A percentile compares a stretch with the other conserved stretches of the same genome.
These are phyloP conservation scores for Pythium pectinolyticum DNA, from an alignment of 352 stramenopile genomes.

Conservation along the genomic window DNA sequence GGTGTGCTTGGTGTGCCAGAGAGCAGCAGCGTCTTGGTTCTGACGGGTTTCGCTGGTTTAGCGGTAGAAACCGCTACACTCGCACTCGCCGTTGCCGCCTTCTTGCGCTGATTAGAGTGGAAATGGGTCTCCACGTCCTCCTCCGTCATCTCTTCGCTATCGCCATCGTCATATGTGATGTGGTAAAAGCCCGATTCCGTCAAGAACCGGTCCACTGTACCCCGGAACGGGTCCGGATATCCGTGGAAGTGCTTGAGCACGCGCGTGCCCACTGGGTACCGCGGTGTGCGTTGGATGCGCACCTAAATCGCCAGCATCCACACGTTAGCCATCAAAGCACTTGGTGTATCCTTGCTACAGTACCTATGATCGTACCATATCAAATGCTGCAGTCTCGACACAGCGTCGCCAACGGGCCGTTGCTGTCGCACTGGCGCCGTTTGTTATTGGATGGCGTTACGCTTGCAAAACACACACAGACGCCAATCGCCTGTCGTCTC, in stretches of 20 bases:
- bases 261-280: slow-evolving; percentile 61
- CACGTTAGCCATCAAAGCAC: too few relatives aligned
- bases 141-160: slow-evolving; percentile 84
- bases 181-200: slow-evolving; percentile 64
- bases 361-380: too few relatives aligned
- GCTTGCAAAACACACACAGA: too few relatives aligned
- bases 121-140: slow-evolving; percentile 57
- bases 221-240: slow-evolving; percentile 55
- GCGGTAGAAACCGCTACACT: too few relatives aligned
- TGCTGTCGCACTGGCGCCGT: too few relatives aligned
- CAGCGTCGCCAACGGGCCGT: too few relatives aligned
- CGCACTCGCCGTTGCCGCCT: background rate
- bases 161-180: slow-evolving; percentile 75
- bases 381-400: too few relatives aligned
- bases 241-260: slow-evolving; percentile 71
- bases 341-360: too few relatives aligned
- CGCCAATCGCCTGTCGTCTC: too few relatives aligned
- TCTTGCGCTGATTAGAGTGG: background rate
- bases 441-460: too few relatives aligned
- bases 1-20: background rate
- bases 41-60: too few relatives aligned
- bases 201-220: slow-evolving; percentile 57
- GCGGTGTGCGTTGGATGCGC: slow-evolving; percentile 46
- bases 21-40: slow-evolving; percentile 19
- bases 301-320: slow-evolving; percentile 31